These are phyloP conservation scores for Alternaria panax DNA, from an alignment of 2,329 filamentous ascomycete species.

Conservation along the genomic window DNA sequence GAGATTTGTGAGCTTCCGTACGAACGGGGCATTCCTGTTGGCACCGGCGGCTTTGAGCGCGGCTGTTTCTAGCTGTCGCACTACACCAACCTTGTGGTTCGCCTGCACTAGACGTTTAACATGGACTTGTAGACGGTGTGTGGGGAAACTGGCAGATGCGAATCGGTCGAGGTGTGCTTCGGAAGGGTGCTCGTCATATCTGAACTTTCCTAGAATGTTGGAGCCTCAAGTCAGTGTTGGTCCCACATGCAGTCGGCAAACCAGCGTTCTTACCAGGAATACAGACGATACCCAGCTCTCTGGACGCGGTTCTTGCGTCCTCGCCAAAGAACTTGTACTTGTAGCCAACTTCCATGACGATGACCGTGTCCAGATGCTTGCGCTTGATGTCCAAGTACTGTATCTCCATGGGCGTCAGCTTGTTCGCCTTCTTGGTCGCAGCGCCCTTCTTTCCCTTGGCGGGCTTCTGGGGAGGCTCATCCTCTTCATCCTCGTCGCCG, in stretches of 20 bases:
- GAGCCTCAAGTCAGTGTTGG: conserved; percentile 72
- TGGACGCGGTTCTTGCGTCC: conserved; percentile 87
- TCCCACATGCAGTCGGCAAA: not conserved
- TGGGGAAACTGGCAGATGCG: conserved; percentile 93
- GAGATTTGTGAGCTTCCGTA: conserved; percentile 90
- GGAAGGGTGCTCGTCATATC: conserved; percentile 84
- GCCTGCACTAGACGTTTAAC: conserved; percentile 91
- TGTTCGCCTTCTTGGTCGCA: conserved; percentile 73
- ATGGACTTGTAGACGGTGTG: conserved; percentile 89
- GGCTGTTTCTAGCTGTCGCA: conserved; percentile 92
- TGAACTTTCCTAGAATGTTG: conserved; percentile 75
- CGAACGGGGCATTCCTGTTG: conserved; percentile 91
- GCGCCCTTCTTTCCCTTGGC: conserved; percentile 59
- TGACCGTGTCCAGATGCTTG: conserved; percentile 85
- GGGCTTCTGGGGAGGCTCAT: conserved; percentile 61
- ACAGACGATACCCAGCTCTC: conserved; percentile 92
- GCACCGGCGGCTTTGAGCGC: conserved; percentile 94
- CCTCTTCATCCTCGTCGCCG: conserved; percentile 63
- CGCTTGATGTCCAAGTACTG: conserved; percentile 94
- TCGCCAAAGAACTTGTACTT: conserved; percentile 98
- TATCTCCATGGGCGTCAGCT: conserved; percentile 92
- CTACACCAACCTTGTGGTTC: conserved; percentile 94
- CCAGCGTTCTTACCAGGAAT: conserved; percentile 68
- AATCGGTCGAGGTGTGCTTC: conserved; percentile 93
- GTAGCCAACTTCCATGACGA: conserved; percentile 96